These are phyloP conservation scores for Glycyrrhiza uralensis DNA, from an alignment of 306 rosid genomes.

Conservation along the genomic window DNA sequence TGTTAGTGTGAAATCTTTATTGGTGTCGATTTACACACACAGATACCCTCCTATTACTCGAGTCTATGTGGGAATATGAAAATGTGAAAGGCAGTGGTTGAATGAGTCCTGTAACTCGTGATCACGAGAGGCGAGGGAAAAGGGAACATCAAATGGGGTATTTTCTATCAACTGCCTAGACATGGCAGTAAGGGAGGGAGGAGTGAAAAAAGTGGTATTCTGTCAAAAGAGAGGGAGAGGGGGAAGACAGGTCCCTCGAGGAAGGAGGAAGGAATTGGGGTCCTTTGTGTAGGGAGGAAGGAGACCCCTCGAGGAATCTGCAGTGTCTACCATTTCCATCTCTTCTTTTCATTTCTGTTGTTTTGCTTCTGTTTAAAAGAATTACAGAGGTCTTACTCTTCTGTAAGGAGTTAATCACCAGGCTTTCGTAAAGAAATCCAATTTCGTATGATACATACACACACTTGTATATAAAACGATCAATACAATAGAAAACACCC, in stretches of 20 bases:
- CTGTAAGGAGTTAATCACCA: background rate
- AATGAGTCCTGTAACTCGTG: background rate
- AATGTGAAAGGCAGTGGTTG: background rate
- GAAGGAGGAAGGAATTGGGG: background rate
- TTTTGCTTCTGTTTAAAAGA: background rate
- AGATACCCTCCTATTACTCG: background rate
- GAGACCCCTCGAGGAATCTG: background rate
- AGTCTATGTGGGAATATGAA: background rate
- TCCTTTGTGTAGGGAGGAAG: background rate
- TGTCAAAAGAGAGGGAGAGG: background rate
- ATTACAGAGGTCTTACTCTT: background rate
- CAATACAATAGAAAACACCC: constrained; percentile 6
- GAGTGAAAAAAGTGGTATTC: background rate
- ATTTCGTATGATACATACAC: background rate
- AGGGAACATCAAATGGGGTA: background rate
- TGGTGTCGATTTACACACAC: background rate
- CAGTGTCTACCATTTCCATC: background rate
- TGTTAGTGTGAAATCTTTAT: background rate
- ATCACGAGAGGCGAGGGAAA: background rate
- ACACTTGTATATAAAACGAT: background rate
- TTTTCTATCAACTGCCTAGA: background rate
- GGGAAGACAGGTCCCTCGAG: background rate
- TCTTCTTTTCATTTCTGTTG: background rate
- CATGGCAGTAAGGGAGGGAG: background rate
- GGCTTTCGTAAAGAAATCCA: background rate